Base-by-base conservation (phyloP, 768 basidiomycete genomes). In the Tricholoma bakamatsutake region DNA sequence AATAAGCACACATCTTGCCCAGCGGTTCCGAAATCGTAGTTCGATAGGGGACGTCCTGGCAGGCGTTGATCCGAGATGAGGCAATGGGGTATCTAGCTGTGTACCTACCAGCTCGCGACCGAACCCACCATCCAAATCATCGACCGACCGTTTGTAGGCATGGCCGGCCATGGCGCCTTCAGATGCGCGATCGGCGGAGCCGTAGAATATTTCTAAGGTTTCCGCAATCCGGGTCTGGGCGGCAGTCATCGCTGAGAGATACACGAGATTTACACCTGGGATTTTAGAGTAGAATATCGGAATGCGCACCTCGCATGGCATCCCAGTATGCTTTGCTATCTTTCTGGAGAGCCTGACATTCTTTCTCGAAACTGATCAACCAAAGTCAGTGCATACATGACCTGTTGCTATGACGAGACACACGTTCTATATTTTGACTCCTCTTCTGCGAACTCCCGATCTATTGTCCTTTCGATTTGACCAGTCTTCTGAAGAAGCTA, bases 401-500 rank as follows among this genome's bases (percentile, higher is more conserved):
- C 49, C 50, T 35, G 31, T 53, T 12, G 46, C 43, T n/a, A 48
- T 51, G 39, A 60, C 35, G 28, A 42, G 11, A 75, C 92, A 69
- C 69, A 97, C 95, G 81, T 81, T 75, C 85, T 83, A 77, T 85
- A 98, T 67, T 94, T 90, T 48, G 85, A 82, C 69, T 97, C 93
- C 70, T 97, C 95, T 56, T 94, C 88, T 12, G 87, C 79, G 65
- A 97, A 98, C 66, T 98, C 94, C 50, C 90, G 77, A 71, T 98
- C 96, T 24, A 97, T 83, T 0, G 96, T 98, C 28, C 94, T 80
- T 68, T 98, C 96, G 57, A 98, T 93, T 73, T 98, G 95, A 54
- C 96, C 96, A 1, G 95, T 96, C 83, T 98, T 98, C 79, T 98
- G 95, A 69, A 96, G 80, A 64, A 98, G 80, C 90, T 93, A 66